Evolutionary conservation across 495 filamentous ascomycete genomes (phyloP).

Genomic region (Amphirosellinia nigrospora): DNA sequence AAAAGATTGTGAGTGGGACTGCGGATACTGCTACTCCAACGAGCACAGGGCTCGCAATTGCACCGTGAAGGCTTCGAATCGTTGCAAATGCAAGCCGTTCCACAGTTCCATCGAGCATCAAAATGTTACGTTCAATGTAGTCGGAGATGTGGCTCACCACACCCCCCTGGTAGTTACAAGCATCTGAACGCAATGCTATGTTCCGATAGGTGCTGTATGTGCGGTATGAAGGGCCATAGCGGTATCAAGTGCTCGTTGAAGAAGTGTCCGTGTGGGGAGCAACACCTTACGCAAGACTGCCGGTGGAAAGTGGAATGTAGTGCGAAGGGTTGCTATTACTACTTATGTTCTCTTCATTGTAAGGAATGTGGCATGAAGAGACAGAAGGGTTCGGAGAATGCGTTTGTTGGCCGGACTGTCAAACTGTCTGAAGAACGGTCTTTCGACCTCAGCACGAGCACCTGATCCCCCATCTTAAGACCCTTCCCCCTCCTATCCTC

Average conservation of each 20-base stretch:
- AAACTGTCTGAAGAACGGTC: conserved; percentile 37
- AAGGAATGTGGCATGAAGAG: conserved; percentile 42
- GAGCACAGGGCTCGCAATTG: conserved; percentile 37
- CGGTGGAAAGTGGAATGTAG: conserved; percentile 47
- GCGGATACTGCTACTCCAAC: conserved; percentile 43
- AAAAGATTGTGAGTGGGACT: conserved; percentile 30
- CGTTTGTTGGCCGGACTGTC: conserved; percentile 44
- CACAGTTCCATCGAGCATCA: conserved; percentile 40
- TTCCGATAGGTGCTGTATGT: conserved; percentile 48
- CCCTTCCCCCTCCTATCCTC: neutral
- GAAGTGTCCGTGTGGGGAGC: conserved; percentile 42
- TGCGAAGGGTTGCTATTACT: conserved; percentile 38
- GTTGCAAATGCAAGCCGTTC: conserved; percentile 49
- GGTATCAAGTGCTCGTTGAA: conserved; percentile 41
- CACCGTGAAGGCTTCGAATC: conserved; percentile 37
- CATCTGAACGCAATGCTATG: conserved; percentile 48
- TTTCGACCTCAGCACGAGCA: conserved; percentile 19
- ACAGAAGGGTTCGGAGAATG: conserved; percentile 33
- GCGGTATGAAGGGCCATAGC: conserved; percentile 44
- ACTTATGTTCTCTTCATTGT: conserved; percentile 46
- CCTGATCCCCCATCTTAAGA: neutral
- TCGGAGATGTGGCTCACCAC: conserved; percentile 37
- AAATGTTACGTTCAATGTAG: conserved; percentile 43
- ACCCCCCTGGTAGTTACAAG: conserved; percentile 31
- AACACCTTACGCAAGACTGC: conserved; percentile 48